Conservation (phyloP, 2,329 filamentous ascomycete genomes). For the Fusarium verrucosum region DNA sequence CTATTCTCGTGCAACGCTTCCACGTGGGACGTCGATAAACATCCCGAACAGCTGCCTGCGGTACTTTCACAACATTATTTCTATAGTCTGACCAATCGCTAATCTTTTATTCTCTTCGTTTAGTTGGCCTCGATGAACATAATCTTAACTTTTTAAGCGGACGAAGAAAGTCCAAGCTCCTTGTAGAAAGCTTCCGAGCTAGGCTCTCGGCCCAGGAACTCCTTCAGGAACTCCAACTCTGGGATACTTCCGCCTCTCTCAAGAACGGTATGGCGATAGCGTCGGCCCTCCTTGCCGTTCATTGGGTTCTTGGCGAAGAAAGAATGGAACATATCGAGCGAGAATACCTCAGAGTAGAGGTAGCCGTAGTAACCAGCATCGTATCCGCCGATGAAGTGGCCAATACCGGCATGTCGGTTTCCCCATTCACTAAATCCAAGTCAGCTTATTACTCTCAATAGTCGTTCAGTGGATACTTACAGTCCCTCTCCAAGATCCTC, state of each 20-base stretch:
- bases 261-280: constrained; percentile 81
- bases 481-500: constrained; percentile 68
- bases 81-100: not conserved
- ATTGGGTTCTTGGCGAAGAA: constrained; percentile 83
- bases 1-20: constrained; percentile 4
- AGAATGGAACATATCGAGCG: constrained; percentile 84
- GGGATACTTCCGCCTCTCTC: constrained; percentile 81
- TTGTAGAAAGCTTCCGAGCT: constrained; percentile 82
- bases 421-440: constrained; percentile 68
- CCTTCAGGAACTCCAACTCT: constrained; percentile 81
- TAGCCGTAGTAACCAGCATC: constrained; percentile 87
- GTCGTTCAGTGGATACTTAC: constrained; percentile 51
- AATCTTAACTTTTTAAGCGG: constrained; percentile 9
- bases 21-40: constrained; percentile 1
- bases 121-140: not conserved
- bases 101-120: constrained; percentile 5
- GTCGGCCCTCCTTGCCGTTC: constrained; percentile 75
- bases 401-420: constrained; percentile 81
- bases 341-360: constrained; percentile 80
- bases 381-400: constrained; percentile 84
- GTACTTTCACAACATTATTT: not conserved
- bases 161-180: constrained; percentile 67
- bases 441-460: constrained; percentile 36
- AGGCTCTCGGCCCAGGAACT: constrained; percentile 80
- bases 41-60: not conserved